Conservation (phyloP, 1,284 basidiomycete genomes). For the Blastosporella zonata region DNA sequence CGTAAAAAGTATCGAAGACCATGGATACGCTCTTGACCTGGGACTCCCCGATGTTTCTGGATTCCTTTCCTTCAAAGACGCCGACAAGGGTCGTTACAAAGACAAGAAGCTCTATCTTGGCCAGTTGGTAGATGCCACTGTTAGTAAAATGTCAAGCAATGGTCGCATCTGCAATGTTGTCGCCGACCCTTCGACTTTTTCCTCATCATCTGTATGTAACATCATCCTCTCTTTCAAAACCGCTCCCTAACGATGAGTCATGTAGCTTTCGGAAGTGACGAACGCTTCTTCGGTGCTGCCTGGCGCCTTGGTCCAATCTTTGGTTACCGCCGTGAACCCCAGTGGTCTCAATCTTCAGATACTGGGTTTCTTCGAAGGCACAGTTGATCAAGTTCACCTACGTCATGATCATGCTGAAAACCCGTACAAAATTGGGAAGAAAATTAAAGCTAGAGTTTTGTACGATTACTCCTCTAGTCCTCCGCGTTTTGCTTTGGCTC, state of each 20-base stretch:
- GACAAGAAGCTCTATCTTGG: conserved; percentile 60
- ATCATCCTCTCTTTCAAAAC: conserved; percentile 13
- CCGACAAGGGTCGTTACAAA: conserved; percentile 40
- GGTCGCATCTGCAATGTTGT: conserved; percentile 68
- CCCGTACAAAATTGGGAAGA: conserved; percentile 78
- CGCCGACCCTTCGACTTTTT: conserved; percentile 45
- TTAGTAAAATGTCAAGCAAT: conserved; percentile 66
- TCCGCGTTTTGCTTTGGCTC: conserved; percentile 78
- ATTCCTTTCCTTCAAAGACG: conserved; percentile 76
- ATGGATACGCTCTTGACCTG: conserved; percentile 89
- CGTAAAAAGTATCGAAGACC: conserved; percentile 88
- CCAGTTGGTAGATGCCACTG: conserved; percentile 60
- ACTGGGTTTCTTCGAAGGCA: conserved; percentile 92
- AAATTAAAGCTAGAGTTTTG: conserved; percentile 85
- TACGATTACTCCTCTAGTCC: conserved; percentile 79
- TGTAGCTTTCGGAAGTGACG: conserved; percentile 70
- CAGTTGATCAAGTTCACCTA: conserved; percentile 84
- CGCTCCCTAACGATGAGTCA: conserved; percentile 2
- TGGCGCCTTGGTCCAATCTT: conserved; percentile 79
- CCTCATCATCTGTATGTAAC: conserved; percentile 50
- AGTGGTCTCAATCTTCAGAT: conserved; percentile 88
- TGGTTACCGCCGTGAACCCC: conserved; percentile 80
- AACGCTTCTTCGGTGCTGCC: conserved; percentile 84
- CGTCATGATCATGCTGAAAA: conserved; percentile 46
- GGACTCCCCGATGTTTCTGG: conserved; percentile 76